Evolutionary conservation across 345 rosid genomes (phyloP), one percentile per base, ranked within the genome.

Genomic region (Acer yangbiense): DNA sequence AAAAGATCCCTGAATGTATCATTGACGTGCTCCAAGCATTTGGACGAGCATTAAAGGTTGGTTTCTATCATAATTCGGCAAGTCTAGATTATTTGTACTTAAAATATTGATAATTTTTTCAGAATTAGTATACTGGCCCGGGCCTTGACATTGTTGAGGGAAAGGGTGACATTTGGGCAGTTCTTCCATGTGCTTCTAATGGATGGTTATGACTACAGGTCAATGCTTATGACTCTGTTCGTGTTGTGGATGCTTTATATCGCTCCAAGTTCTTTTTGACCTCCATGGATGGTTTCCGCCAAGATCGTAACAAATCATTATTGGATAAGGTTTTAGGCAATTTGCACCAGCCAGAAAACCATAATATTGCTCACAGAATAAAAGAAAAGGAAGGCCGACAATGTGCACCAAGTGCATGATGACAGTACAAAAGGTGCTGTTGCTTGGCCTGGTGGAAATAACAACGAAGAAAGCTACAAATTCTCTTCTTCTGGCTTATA

Each of bases 21-120:
- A 75, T 94, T 75, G 90, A 94, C 80, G 92, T 89, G 76, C 98
- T 96, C 73, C 89, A 87, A 77, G 87, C 91, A 77, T 96, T 96
- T 87, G 94, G 97, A 80, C 76, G 80, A 80, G 98, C 90, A 78
- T 80, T 87, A 65, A 90, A 92, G 98, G 99, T 96, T 82, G 46
- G 90, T 85, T 64, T 73, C 27, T n/a, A 64, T 54, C n/a, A 76
- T 58, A 39, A 50, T 75, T 76, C 57, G 14, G 48, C 52, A 20
- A 73, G 29, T 21, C 35, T 14, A 68, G 27, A 52, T 18, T 66
- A 21, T 55, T 18, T 43, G 35, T 64, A 65, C 2, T 71, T 77
- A 29, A 54, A 9, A 55, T 63, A 14, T 35, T 2, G 1, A 69
- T 54, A 58, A 72, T 29, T 16, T 72, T 57, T 48, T 12, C 23